These are phyloP conservation scores for Pseudocercospora pini-densiflorae DNA, from an alignment of 2,329 filamentous ascomycete species.

Conservation along the genomic window DNA sequence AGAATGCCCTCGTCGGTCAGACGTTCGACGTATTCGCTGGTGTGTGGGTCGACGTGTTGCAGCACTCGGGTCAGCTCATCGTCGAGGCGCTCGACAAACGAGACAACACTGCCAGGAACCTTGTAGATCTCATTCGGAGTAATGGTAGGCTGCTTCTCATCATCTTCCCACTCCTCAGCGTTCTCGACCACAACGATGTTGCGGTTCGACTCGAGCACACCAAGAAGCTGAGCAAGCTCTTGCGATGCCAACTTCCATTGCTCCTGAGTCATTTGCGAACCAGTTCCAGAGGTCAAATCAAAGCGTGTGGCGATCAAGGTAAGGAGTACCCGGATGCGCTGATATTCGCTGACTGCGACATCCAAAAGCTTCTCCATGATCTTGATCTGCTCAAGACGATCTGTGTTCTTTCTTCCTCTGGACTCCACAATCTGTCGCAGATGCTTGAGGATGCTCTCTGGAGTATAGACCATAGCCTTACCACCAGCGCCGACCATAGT, in stretches of 20 bases:
- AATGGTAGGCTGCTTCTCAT: constrained; percentile 85
- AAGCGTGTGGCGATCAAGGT: constrained; percentile 93
- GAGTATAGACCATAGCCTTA: constrained; percentile 87
- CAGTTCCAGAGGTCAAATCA: constrained; percentile 80
- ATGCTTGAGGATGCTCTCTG: constrained; percentile 98
- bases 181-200: constrained; percentile 87
- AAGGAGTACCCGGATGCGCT: constrained; percentile 88
- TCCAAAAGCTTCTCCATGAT: constrained; percentile 96
- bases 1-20: constrained; percentile 87
- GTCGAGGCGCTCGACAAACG: constrained; percentile 91
- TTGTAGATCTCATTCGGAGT: constrained; percentile 79
- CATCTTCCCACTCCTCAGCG: constrained; percentile 98
- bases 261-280: constrained; percentile 86
- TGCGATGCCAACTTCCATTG: constrained; percentile 96
- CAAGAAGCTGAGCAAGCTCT: constrained; percentile 78
- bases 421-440: constrained; percentile 91
- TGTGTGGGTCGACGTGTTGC: constrained; percentile 97
- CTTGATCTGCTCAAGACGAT: constrained; percentile 90
- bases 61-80: constrained; percentile 97
- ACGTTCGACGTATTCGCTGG: constrained; percentile 96
- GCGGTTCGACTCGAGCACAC: constrained; percentile 76
- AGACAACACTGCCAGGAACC: constrained; percentile 91
- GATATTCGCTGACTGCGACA: constrained; percentile 88
- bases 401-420: constrained; percentile 98
- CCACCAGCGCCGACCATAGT: constrained; percentile 87